Base-by-base conservation (phyloP, 257 asterid species). In the Salvia miltiorrhiza region DNA sequence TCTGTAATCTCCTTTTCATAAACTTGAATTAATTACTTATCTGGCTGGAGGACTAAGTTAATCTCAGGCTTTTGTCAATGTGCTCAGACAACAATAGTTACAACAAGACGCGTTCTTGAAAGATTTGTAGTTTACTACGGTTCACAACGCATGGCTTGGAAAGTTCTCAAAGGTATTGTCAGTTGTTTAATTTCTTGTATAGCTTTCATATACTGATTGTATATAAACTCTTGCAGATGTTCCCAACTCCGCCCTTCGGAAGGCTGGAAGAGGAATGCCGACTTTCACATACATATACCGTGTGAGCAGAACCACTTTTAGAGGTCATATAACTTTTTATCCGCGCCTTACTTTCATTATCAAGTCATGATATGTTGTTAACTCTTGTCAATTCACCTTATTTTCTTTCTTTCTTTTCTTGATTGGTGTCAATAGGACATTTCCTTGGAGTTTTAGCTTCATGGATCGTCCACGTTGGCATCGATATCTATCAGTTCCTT, bases 61-160 rank as follows among this genome's bases (percentile, higher is more conserved):
- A 66, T 64, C 65, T 49, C 54, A 14, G 44, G 21, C 49, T 56
- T 30, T 19, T 52, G 40, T 68, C 16, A 9, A 33, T 65, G 43
- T 73, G 57, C 53, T 64, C 84, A 90, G 97, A 83, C 88, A 52
- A 87, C 86, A 26, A 91, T 94, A 59, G 79, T 83, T 37, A 94
- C 97, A 13, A 94, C 95, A 2, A 83, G 96, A 52, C 87, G 97
- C 0, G 67, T 89, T 60, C 88, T 94, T 71, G 97, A 94, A 77
- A 83, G 97, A 73, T 81, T 94, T 39, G 84, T 96, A n/a, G 90
- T 94, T 52, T 92, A 87, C 60, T 80, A 89, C 75, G 85, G 83
- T 76, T 94, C 99, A 54, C 97, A 76, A 57, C 93, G 96, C 65
- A 69, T 89, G 90, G 99, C 99, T 33, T 94, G 99, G 93, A 94